Evolutionary conservation across 495 filamentous ascomycete genomes (phyloP), one percentile per base, ranked within the genome.

Genomic region (Aspergillus taichungensis): DNA sequence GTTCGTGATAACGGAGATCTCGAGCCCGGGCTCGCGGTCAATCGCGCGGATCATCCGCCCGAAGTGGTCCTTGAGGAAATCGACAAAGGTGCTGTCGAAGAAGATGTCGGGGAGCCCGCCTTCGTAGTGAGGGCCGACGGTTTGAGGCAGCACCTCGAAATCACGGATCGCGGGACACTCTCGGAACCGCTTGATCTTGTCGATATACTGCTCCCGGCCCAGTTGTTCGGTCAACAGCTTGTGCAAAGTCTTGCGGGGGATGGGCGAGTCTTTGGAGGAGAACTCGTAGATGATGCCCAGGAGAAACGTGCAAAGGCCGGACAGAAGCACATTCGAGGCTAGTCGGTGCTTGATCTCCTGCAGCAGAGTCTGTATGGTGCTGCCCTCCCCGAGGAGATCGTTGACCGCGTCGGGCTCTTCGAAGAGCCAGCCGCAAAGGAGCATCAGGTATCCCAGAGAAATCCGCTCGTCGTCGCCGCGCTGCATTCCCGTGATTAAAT

Each of bases 31-130:
- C 47, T 95, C 88, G 40, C 89, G 84, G 61, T 98, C 92, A 55
- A 98, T 87, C 13, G 91, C 86, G 43, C 88, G 78, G 13, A 83
- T 69, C 42, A 96, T 67, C 29, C 89, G 85, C 49, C 83, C 88
- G 59, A 90, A 98, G 58, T 95, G 92, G 54, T 96, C 88, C 58
- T 95, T 95, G 49, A 96, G 75, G 58, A 97, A 95, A 47, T 95
- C 89, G 33, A 97, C 79, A 60, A 97, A 97, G 0, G 80, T 77
- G 34, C 76, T 74, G 53, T 95, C 87, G 47, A 97, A 89, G 57
- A 79, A 89, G 6, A 95, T 84, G 13, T 92, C 84, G 13, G 91
- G 88, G 5, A 91, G 71, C 24, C 76, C 75, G 28, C 77, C 81
- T 1, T 70, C 64, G 33, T 67, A 58, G n/a, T 73, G 65, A 10